These are phyloP conservation scores for Conoideocrella luteorostrata DNA, from an alignment of 2,329 filamentous ascomycete species.

Conservation along the genomic window DNA sequence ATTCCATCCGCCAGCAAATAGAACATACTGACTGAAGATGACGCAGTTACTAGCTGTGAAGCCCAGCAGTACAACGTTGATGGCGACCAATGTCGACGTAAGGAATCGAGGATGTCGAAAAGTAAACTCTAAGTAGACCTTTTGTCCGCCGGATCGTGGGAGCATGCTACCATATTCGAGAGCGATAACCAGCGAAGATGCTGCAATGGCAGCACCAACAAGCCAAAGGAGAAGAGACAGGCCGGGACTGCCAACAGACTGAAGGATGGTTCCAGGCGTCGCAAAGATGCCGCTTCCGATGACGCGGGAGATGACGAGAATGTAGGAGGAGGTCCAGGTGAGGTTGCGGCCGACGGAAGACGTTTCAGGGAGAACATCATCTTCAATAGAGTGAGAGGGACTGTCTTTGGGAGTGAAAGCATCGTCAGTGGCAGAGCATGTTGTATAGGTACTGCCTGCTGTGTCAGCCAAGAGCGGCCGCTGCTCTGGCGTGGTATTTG, in stretches of 20 bases:
- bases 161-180: slow-evolving; percentile 68
- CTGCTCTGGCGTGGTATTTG: not conserved
- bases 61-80: slow-evolving; percentile 56
- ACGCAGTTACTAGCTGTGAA: slow-evolving; percentile 67
- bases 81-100: slow-evolving; percentile 56
- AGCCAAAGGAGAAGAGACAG: slow-evolving; percentile 58
- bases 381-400: slow-evolving; percentile 35
- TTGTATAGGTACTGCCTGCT: not conserved
- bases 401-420: not conserved
- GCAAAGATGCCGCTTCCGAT: slow-evolving; percentile 69
- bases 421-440: not conserved
- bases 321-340: slow-evolving; percentile 57
- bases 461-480: slow-evolving; percentile 2
- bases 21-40: slow-evolving; percentile 58
- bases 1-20: slow-evolving; percentile 40
- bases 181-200: slow-evolving; percentile 53
- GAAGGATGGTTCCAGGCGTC: slow-evolving; percentile 61
- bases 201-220: slow-evolving; percentile 53
- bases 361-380: slow-evolving; percentile 54
- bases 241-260: slow-evolving; percentile 59
- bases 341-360: slow-evolving; percentile 52
- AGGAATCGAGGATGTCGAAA: slow-evolving; percentile 58
- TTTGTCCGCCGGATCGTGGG: slow-evolving; percentile 60
- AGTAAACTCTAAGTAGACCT: slow-evolving; percentile 66
- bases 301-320: slow-evolving; percentile 61